Base-by-base conservation (phyloP, 345 rosid genomes). In the Acer negundo region DNA sequence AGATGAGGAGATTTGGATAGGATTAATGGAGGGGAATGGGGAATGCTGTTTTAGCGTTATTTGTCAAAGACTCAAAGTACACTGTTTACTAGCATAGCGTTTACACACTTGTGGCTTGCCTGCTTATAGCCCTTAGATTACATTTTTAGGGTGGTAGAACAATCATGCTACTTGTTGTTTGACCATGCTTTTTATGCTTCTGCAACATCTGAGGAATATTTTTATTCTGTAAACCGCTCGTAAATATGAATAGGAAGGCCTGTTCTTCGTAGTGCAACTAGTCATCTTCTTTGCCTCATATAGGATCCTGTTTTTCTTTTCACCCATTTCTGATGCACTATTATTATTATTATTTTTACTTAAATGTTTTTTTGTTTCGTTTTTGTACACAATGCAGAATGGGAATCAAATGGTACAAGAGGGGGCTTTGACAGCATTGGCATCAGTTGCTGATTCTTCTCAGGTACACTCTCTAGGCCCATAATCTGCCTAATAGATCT, bases 371-470 rank as follows among this genome's bases (percentile, higher is more conserved):
- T 28, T 58, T 35, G 6, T 35, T 24, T 58, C 19, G 6, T 40
- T 40, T 77, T 20, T 67, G 19, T 56, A 10, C 42, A 28, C 42
- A 28, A 67, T 65, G 55, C 77, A 91, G 95, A 91, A 89, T 79
- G 90, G 91, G 79, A 91, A 84, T 73, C 93, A 89, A 87, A 88
- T 89, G 92, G 93, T 91, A 53, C 91, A 91, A 81, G 93, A 89
- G 86, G 95, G 95, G 6, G 93, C 95, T 47, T 83, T 91, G 83
- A 89, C 91, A 24, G 93, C 93, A 55, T 83, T 91, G 79, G 93
- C 95, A 44, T 89, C 95, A 31, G 95, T 91, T 82, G 93, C 93
- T 77, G 93, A 89, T 81, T 91, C 95, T 55, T 88, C 93, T 70
- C 95, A 85, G 90, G 95, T 89, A 73, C 49, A 46, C 69, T 72